Percentiles rank a stretch among this genome's conserved stretches.
These are phyloP conservation scores for Artemisia tridentata DNA, from an alignment of 129 eudicot species.

Conservation along the genomic window DNA sequence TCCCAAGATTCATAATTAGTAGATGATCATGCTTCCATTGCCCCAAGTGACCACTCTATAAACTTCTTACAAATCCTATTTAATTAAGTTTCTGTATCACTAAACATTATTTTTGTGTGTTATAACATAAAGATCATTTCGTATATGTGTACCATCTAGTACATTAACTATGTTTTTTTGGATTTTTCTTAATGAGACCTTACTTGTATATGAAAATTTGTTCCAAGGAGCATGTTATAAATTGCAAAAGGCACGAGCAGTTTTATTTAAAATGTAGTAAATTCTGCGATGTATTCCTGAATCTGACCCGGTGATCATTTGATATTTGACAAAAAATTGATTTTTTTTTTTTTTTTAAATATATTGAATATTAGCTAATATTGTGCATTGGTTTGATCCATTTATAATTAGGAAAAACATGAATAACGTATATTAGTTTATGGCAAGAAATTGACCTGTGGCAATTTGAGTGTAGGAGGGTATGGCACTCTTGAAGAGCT, in stretches of 20 bases:
- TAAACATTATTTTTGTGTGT: conserved; percentile 15
- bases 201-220: too few species aligned
- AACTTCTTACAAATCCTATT: conserved; percentile 50
- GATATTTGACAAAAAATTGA: too few species aligned
- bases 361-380: background rate
- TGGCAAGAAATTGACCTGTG: conserved; percentile 7
- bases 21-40: conserved; percentile 30
- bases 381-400: background rate
- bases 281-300: too few species aligned
- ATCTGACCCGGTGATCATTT: too few species aligned
- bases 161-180: background rate
- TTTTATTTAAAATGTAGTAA: too few species aligned
- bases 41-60: conserved; percentile 49
- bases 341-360: background rate
- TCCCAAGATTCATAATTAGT: conserved; percentile 52
- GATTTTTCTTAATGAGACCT: background rate
- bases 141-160: background rate
- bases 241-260: too few species aligned
- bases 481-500: conserved; percentile 97
- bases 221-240: too few species aligned
- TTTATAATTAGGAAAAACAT: background rate
- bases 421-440: background rate
- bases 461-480: conserved; percentile 60
- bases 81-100: conserved; percentile 22
- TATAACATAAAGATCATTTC: background rate